A percentile compares a stretch with the other conserved stretches of the same genome.
Evolutionary conservation across 768 basidiomycete genomes (phyloP).

Genomic region (Lyophyllum decastes): DNA sequence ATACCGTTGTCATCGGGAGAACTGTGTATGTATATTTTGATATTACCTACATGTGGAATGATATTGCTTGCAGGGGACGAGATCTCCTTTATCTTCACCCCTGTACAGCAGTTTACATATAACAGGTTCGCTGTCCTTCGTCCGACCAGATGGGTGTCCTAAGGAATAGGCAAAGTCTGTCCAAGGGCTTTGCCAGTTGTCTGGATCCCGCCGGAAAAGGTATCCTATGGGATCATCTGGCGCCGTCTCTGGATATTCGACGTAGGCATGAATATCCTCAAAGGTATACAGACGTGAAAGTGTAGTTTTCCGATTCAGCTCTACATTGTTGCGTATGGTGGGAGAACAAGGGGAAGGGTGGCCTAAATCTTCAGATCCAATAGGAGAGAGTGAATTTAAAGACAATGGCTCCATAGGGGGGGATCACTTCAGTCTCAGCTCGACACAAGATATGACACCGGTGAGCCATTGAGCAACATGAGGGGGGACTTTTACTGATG

Average conservation of each 20-base stretch:
- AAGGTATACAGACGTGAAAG: constrained; percentile 11
- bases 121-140: neutral
- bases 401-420: no score
- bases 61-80: constrained; percentile 12
- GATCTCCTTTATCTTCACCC: neutral
- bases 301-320: constrained; percentile 13
- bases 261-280: constrained; percentile 4
- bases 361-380: no score
- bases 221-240: constrained; percentile 9
- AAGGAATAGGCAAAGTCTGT: constrained; percentile 16
- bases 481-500: neutral
- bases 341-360: neutral
- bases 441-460: neutral
- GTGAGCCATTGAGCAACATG: neutral
- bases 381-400: neutral
- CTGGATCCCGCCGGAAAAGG: constrained; percentile 14
- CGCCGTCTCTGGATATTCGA: constrained; percentile 18
- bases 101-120: constrained; percentile 7
- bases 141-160: constrained; percentile 9
- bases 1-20: neutral
- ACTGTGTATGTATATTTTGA: neutral
- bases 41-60: constrained; percentile 19
- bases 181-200: constrained; percentile 11
- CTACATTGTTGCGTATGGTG: neutral
- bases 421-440: neutral